Evolutionary conservation across 768 basidiomycete species (phyloP).

Genomic region (Boletus coccyginus): DNA sequence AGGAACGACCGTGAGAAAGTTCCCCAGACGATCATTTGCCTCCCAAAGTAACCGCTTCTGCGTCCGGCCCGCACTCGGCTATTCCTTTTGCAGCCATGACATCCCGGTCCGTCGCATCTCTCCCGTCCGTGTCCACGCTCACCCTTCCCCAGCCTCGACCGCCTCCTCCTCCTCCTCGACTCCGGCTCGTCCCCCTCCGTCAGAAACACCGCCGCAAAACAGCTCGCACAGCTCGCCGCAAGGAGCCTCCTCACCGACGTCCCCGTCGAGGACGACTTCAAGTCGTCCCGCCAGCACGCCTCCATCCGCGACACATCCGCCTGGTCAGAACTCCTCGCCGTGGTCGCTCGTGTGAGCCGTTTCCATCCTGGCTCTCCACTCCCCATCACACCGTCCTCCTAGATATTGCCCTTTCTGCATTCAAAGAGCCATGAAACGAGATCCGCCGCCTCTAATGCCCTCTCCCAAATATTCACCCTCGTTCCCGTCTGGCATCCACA

Average conservation of each 20-base stretch:
- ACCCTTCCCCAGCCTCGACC: slow-evolving; percentile 71
- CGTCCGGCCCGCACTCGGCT: slow-evolving; percentile 43
- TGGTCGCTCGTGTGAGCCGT: slow-evolving; percentile 75
- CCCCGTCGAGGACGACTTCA: slow-evolving; percentile 74
- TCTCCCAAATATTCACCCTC: slow-evolving; percentile 82
- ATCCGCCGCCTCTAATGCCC: slow-evolving; percentile 81
- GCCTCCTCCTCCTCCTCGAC: slow-evolving; percentile 92
- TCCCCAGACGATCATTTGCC: slow-evolving; percentile 46
- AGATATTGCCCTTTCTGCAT: slow-evolving; percentile 90
- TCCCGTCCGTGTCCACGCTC: background rate
- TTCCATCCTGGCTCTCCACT: background rate
- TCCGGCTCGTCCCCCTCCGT: slow-evolving; percentile 90
- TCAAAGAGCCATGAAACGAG: slow-evolving; percentile 93
- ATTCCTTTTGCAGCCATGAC: slow-evolving; percentile 64
- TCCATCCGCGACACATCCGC: slow-evolving; percentile 64
- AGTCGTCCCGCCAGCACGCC: slow-evolving; percentile 54
- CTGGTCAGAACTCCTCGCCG: slow-evolving; percentile 89
- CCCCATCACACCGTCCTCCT: background rate
- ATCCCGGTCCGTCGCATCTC: slow-evolving; percentile 52
- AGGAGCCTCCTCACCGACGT: slow-evolving; percentile 84
- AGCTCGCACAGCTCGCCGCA: slow-evolving; percentile 87
- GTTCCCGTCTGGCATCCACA: slow-evolving; percentile 73
- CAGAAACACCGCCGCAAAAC: slow-evolving; percentile 93
- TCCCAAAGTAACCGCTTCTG: slow-evolving; percentile 42
- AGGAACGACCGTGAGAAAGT: slow-evolving; percentile 46